Base-by-base conservation (phyloP, 106 monocot species). In the Acorus calamus region DNA sequence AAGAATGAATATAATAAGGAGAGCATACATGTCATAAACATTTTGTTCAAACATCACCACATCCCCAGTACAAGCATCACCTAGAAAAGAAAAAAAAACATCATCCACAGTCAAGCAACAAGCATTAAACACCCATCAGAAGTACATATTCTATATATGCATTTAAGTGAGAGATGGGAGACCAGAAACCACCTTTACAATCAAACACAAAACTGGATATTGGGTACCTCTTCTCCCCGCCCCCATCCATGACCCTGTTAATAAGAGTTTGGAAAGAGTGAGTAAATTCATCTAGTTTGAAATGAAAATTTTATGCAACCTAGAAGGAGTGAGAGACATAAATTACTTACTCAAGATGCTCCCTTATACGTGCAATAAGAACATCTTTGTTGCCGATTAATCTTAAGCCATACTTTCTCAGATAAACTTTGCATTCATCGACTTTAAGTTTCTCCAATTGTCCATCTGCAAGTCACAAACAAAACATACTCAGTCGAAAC, bases 61-160 rank as follows among this genome's bases (percentile, higher is more conserved):
- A 74, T 94, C 94, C 50, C 94, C 89, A 4, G 44, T 81, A 65
- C 94, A 94, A 44, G 86, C 81, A 78, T 94, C 89, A 62, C 94
- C 94, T 94, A 53, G 48, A 75, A 45, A 51, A 8, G 60, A 51
- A 14, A 8, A 64, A 51, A 14, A 61, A 54, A 8, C 14, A 11
- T 11, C 48, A 4, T 6, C 49, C 8, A 5, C 43, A 42, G 13
- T 6, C 42, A 13, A 4, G 53, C 5, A 74, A 65, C 42, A 44
- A 71, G 44, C 3, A 28, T 42, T 6, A 8, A 43, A 46, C 11
- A 70, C 12, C 42, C 55, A 51, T 6, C 3, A 53, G 6, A 55
- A 47, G 14, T 55, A 50, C 14, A 70, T n/a, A 61, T 50, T 12
- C 11, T 52, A 8, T 10, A 44, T 11, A 11, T 45, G 47, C 44